phyloP scores from a whole-genome alignment of 305 asterid genomes.

The Fraxinus floribunda region DNA sequence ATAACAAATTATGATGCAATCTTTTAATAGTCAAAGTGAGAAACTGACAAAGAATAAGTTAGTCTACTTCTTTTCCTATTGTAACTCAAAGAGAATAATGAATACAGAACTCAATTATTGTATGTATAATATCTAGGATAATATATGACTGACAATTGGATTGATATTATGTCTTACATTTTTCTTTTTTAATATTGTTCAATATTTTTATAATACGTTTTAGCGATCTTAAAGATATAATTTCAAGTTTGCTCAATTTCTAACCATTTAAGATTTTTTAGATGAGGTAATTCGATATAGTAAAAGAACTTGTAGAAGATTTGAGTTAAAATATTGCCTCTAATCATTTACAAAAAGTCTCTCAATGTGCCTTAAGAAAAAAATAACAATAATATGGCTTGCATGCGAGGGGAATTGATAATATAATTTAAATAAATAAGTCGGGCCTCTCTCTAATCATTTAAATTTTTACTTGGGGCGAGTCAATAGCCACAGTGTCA shows the following conservation, averaged over 20 bases:
- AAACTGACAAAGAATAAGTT: neutral
- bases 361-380: neutral
- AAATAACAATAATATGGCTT: neutral
- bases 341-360: neutral
- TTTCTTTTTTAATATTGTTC: neutral
- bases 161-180: too few relatives aligned
- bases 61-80: slow-evolving; percentile 12
- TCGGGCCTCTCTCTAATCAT: neutral
- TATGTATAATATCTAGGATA: neutral
- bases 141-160: neutral
- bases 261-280: neutral
- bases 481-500: too few relatives aligned
- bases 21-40: neutral
- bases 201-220: too few relatives aligned
- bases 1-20: neutral
- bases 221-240: neutral
- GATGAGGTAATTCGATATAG: neutral
- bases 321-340: neutral
- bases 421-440: too few relatives aligned
- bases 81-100: neutral
- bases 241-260: neutral
- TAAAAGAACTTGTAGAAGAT: too few relatives aligned
- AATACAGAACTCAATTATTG: neutral
- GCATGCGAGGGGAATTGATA: neutral
- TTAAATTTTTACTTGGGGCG: neutral